Conservation (phyloP, 495 filamentous ascomycete genomes). For the Talaromyces nanjingensis region DNA sequence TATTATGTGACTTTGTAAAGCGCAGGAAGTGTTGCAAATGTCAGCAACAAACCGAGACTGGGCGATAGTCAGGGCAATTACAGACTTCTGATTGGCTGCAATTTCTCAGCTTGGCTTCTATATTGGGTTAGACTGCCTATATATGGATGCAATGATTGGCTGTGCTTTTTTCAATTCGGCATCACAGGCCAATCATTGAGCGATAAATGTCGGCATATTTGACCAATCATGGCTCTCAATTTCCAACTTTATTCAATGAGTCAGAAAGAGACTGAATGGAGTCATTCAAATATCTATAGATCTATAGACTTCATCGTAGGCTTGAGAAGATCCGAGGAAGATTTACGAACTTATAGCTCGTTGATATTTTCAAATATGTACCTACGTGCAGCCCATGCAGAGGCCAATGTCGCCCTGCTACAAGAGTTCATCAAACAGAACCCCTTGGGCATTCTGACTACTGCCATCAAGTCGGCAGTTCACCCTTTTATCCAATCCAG, state of each 20-base stretch:
- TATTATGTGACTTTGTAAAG: neutral
- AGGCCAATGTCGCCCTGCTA: constrained; percentile 29
- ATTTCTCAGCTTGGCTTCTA: neutral
- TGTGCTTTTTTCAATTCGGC: neutral
- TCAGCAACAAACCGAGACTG: neutral
- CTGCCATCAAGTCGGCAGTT: constrained; percentile 37
- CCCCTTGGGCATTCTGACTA: constrained; percentile 49
- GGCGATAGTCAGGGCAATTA: neutral
- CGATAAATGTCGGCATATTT: neutral
- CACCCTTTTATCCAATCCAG: constrained; percentile 44
- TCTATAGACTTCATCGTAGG: neutral
- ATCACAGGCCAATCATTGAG: neutral
- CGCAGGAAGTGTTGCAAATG: neutral
- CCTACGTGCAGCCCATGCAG: constrained; percentile 41
- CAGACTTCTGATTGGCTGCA: too few species aligned
- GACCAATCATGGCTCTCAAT: neutral
- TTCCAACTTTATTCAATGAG: neutral
- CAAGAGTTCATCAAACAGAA: constrained; percentile 43
- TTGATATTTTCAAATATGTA: constrained; percentile 29
- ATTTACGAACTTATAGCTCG: neutral
- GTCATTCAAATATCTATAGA: neutral
- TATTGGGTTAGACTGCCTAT: neutral
- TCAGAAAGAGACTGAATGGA: neutral
- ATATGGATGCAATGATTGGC: neutral
- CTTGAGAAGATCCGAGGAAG: neutral